Evolutionary conservation across 345 rosid genomes (phyloP).

Genomic region (Eutrema heterophyllum): DNA sequence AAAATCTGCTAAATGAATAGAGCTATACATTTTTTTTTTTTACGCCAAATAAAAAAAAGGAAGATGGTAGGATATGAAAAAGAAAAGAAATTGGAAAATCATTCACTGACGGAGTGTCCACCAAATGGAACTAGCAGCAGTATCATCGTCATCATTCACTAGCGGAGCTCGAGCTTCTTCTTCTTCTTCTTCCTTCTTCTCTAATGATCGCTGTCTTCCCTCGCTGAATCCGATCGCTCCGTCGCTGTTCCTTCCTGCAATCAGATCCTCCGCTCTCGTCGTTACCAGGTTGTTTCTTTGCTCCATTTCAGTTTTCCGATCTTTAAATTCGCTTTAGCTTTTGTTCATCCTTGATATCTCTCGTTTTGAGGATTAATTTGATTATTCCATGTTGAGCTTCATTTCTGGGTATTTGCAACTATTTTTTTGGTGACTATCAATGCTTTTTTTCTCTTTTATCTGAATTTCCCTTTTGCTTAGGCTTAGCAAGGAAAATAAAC

Average conservation of each 20-base stretch:
- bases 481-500: too few relatives aligned
- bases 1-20: too few relatives aligned
- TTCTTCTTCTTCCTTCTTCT: slow-evolving; percentile 5
- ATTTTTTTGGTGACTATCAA: too few relatives aligned
- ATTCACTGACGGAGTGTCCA: background rate
- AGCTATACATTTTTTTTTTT: too few relatives aligned
- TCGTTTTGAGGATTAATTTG: background rate
- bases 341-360: background rate
- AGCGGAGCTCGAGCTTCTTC: background rate
- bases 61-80: background rate
- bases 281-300: slow-evolving; percentile 2
- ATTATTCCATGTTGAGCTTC: background rate
- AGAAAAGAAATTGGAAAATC: background rate
- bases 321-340: background rate
- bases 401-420: background rate
- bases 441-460: background rate
- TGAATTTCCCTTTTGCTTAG: background rate
- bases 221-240: background rate
- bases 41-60: too few relatives aligned
- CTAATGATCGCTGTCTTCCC: background rate
- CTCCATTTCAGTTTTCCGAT: background rate
- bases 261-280: slow-evolving; percentile 1
- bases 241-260: background rate
- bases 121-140: background rate
- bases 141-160: slow-evolving; percentile 9